Evolutionary conservation across 2,329 filamentous ascomycete species (phyloP), one percentile per base, ranked within the genome.

Genomic region (Aspergillus pseudoglaucus): DNA sequence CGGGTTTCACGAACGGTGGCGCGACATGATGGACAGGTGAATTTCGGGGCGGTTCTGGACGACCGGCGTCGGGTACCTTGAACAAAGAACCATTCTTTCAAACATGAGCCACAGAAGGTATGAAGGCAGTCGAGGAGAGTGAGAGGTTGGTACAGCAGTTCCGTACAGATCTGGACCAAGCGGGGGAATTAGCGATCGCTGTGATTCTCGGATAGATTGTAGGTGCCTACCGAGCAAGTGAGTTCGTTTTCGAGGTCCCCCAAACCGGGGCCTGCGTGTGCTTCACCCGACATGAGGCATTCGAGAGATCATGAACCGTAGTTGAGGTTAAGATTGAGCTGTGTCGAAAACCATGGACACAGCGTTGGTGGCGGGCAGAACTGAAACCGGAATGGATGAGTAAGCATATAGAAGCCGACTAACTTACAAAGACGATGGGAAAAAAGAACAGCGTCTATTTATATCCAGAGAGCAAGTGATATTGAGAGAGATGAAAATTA

Each of bases 11-110:
- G 84, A 51, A 98, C 91, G 10, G 78, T 71, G 41, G 90, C 88
- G 55, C 93, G 88, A 71, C 93, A 98, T 71, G 89, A 87, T 37
- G 93, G 93, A 72, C 93, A 98, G 41, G 90, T 96, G 67, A 89
- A 95, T 41, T 77, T 78, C 46, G 77, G 71, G 6, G 65, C 54
- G 15, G 62, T 79, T 63, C 53, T 70, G 58, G 60, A 75, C 51
- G 59, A 77, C 61, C 56, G 76, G 62, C 46, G 74, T 57, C 53
- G 81, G 25, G 77, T 74, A 33, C 84, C 83, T 67, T 95, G 89
- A 69, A 83, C 93, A 53, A 77, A 75, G 66, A 97, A 98, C 93
- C 93, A 98, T 74, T 95, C 89, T 68, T 95, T 95, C 50, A 97
- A 70, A 65, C 93, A 98, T 35, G 88, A 87, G 54, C 90, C 93